Percentiles rank a stretch among this genome's conserved stretches.
Evolutionary conservation across 257 asterid genomes (phyloP).

Genomic region (Agastache rugosa): DNA sequence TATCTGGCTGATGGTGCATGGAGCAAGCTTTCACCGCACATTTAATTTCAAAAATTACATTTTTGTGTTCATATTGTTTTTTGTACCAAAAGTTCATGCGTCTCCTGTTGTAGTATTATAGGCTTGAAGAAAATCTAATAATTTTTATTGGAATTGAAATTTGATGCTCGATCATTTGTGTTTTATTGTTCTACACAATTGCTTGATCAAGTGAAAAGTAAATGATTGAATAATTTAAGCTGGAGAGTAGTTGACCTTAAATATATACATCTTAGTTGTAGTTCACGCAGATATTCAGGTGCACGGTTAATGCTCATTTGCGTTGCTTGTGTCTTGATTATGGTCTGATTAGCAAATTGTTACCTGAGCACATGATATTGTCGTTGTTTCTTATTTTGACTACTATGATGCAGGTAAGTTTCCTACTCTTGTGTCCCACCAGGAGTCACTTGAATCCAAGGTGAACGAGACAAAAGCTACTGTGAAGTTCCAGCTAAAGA

Average conservation of each 20-base stretch:
- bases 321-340: not conserved
- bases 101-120: not conserved
- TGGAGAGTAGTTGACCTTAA: not conserved
- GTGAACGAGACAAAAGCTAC: conserved; percentile 64
- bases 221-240: not conserved
- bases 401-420: conserved; percentile 51
- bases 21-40: not conserved
- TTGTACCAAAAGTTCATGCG: too few species aligned
- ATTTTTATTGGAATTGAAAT: not conserved
- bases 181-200: too few species aligned
- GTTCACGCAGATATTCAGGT: not conserved
- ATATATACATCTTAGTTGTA: too few species aligned
- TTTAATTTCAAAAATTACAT: too few species aligned
- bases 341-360: not conserved
- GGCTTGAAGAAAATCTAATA: not conserved
- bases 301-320: not conserved
- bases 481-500: conserved; percentile 56
- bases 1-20: not conserved
- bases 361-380: not conserved
- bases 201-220: not conserved
- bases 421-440: conserved; percentile 62
- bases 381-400: not conserved
- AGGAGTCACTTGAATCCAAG: conserved; percentile 60
- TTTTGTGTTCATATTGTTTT: too few species aligned
- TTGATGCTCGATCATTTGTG: not conserved